A percentile compares a stretch with the other conserved stretches of the same genome.
phyloP scores from a whole-genome alignment of 148 eudicot genomes.

The Talinum fruticosum region DNA sequence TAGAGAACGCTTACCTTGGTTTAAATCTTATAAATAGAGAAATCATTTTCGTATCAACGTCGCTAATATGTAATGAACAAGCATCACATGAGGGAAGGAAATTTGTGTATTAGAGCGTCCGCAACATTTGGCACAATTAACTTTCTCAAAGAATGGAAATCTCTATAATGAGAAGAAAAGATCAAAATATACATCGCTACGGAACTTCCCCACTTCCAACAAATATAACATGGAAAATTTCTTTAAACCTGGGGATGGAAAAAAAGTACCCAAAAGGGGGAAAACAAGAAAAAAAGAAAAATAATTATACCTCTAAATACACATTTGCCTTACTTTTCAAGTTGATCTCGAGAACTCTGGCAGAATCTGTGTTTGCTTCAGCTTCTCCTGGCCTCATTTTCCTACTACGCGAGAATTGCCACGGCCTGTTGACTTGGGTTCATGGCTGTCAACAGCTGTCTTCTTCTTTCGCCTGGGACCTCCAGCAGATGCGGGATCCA shows the following conservation, averaged over 20 bases:
- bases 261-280: neutral
- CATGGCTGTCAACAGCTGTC: constrained; percentile 25
- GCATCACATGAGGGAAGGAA: too few species aligned
- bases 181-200: constrained; percentile 25
- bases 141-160: constrained; percentile 26
- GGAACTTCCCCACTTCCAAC: constrained; percentile 30
- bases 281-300: constrained; percentile 1
- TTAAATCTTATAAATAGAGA: too few species aligned
- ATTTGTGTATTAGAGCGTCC: neutral
- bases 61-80: too few species aligned
- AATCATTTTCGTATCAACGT: too few species aligned
- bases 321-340: constrained; percentile 13
- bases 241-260: neutral
- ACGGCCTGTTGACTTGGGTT: constrained; percentile 33
- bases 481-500: constrained; percentile 57
- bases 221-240: constrained; percentile 16
- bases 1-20: too few species aligned
- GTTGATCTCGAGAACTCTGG: neutral
- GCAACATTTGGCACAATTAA: neutral
- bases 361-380: neutral
- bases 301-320: constrained; percentile 34
- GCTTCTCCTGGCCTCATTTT: constrained; percentile 21
- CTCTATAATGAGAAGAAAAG: constrained; percentile 27
- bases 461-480: constrained; percentile 58
- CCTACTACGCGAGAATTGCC: constrained; percentile 33